Percentiles rank a stretch among this genome's conserved stretches.
These are phyloP conservation scores for Isatis tinctoria DNA, from an alignment of 345 rosid genomes.

Conservation along the genomic window DNA sequence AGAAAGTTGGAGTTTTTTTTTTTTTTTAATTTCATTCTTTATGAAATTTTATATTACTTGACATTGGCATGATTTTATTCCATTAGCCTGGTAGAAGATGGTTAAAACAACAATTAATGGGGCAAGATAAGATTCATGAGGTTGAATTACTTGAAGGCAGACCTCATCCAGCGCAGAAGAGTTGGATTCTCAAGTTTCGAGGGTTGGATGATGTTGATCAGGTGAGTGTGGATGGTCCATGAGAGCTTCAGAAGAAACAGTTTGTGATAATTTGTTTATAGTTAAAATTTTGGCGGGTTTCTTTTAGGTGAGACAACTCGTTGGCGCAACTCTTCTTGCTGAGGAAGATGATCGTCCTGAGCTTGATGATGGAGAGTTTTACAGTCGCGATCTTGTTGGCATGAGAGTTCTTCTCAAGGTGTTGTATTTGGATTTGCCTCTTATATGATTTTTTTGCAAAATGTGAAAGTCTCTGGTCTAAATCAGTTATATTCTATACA, in stretches of 20 bases:
- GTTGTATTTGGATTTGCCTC: conserved; percentile 8
- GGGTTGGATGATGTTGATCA: conserved; percentile 69
- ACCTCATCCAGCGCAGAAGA: conserved; percentile 66
- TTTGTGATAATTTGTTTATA: background rate
- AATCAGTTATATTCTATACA: conserved; percentile 22
- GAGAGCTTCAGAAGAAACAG: background rate
- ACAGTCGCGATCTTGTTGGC: conserved; percentile 83
- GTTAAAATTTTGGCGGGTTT: background rate
- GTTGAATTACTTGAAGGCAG: conserved; percentile 77
- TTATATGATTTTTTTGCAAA: background rate
- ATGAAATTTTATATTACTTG: background rate
- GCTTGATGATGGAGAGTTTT: conserved; percentile 75
- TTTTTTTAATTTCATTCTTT: background rate
- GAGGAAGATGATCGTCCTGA: conserved; percentile 75
- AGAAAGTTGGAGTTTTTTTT: background rate
- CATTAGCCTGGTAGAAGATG: conserved; percentile 87
- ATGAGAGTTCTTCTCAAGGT: conserved; percentile 73
- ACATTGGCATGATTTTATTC: background rate
- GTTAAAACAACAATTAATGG: conserved; percentile 60
- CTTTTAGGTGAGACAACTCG: conserved; percentile 69
- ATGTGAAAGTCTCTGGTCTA: background rate
- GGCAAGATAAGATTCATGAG: conserved; percentile 63
- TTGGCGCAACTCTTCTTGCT: conserved; percentile 80
- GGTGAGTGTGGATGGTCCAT: conserved; percentile 31
- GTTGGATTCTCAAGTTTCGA: conserved; percentile 79